Conservation (phyloP, 805 yeast genomes). For the Sugiyamaella chiloensis region DNA sequence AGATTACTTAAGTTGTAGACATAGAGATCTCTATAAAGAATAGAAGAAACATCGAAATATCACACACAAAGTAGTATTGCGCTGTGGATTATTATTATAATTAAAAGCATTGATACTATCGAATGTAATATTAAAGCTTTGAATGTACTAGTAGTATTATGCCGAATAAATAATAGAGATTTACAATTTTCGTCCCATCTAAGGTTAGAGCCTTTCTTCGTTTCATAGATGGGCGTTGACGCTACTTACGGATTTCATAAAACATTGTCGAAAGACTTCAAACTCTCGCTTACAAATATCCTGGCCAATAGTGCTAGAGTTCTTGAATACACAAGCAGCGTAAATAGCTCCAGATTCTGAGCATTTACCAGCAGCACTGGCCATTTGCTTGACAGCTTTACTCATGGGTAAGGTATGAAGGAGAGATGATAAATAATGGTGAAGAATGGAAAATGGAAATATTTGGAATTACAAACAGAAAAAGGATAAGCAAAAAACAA, state of each 20-base stretch:
- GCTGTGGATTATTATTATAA: neutral
- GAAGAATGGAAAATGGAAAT: too few species aligned
- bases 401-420: slow-evolving; percentile 6
- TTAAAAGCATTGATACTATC: too few species aligned
- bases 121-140: too few species aligned
- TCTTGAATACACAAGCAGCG: slow-evolving; percentile 20
- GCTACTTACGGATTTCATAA: slow-evolving; percentile 18
- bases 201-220: neutral
- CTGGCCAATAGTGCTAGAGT: slow-evolving; percentile 9
- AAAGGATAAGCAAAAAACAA: too few species aligned
- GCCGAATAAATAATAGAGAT: neutral
- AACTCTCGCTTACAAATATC: slow-evolving; percentile 21
- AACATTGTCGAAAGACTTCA: slow-evolving; percentile 18
- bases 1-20: slow-evolving; percentile 67
- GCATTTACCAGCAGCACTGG: slow-evolving; percentile 17
- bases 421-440: too few species aligned
- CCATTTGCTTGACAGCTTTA: slow-evolving; percentile 12
- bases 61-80: too few species aligned
- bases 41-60: neutral
- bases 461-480: too few species aligned
- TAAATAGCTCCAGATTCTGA: slow-evolving; percentile 17
- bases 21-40: neutral
- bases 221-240: too few species aligned
- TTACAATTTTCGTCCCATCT: neutral
- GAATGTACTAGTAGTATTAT: too few species aligned